phyloP scores from a whole-genome alignment of 2,329 filamentous ascomycete species.

The Mariannaea elegans region DNA sequence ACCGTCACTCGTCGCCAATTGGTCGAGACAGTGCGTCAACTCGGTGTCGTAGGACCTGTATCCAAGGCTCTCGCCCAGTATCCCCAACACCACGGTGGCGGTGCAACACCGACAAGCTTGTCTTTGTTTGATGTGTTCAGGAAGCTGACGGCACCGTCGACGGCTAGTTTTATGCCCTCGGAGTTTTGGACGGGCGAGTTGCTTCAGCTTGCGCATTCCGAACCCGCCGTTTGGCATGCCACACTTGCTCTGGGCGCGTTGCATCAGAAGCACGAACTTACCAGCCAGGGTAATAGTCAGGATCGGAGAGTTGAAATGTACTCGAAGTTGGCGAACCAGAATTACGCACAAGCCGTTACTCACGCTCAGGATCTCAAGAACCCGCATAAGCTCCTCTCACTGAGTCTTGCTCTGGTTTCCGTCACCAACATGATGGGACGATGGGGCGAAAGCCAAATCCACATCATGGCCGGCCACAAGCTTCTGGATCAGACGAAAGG shows the following conservation, averaged over 20 bases:
- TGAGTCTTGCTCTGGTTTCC: constrained; percentile 46
- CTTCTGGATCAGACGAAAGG: constrained; percentile 36
- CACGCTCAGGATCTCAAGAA: constrained; percentile 40
- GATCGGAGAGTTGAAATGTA: constrained; percentile 17
- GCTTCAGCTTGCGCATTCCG: constrained; percentile 45
- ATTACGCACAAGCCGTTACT: constrained; percentile 42
- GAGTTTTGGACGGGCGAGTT: constrained; percentile 45
- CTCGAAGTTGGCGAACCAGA: constrained; percentile 33
- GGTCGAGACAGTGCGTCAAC: constrained; percentile 37
- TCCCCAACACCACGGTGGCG: constrained; percentile 15
- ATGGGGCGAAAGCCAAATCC: constrained; percentile 43
- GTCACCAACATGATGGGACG: constrained; percentile 44
- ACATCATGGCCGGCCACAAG: constrained; percentile 42
- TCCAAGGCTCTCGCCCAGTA: constrained; percentile 34
- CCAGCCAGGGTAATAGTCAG: constrained; percentile 12
- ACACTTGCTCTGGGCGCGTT: constrained; percentile 47
- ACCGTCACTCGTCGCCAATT: constrained; percentile 45
- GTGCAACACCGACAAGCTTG: constrained; percentile 22
- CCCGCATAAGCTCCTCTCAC: constrained; percentile 37
- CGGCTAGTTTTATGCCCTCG: constrained; percentile 40
- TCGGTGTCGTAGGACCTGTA: constrained; percentile 43
- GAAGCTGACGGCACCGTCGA: constrained; percentile 40
- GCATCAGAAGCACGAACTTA: constrained; percentile 40
- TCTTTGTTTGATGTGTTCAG: constrained; percentile 49
- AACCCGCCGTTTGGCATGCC: constrained; percentile 48